A percentile compares a stretch with the other conserved stretches of the same genome.
These are phyloP conservation scores for Lipomyces lipofer DNA, from an alignment of 805 yeast species.

Conservation along the genomic window DNA sequence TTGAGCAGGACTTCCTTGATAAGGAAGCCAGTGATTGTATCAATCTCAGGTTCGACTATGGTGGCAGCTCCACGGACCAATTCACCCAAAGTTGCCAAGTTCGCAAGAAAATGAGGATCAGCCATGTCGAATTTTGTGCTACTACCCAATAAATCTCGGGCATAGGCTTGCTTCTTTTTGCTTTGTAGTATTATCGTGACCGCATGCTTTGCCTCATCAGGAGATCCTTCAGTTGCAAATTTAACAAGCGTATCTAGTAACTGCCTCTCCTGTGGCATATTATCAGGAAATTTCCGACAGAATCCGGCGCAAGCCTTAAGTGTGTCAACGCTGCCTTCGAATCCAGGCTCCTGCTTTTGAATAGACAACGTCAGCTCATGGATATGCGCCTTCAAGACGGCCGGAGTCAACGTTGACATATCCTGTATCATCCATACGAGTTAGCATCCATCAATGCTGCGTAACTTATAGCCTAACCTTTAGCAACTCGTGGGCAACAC, in stretches of 20 bases:
- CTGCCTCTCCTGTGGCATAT: conserved; percentile 47
- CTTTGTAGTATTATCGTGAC: conserved; percentile 57
- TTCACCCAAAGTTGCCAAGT: conserved; percentile 61
- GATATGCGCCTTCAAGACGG: conserved; percentile 61
- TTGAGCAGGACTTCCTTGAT: conserved; percentile 62
- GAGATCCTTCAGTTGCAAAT: conserved; percentile 54
- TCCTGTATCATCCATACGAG: no score
- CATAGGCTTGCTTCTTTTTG: conserved; percentile 45
- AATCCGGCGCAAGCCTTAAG: conserved; percentile 64
- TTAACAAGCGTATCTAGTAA: conserved; percentile 50
- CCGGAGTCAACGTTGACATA: conserved; percentile 46
- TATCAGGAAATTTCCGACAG: conserved; percentile 51
- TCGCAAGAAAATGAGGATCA: conserved; percentile 50
- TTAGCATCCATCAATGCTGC: no score
- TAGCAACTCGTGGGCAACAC: conserved; percentile 54
- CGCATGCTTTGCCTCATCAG: conserved; percentile 65
- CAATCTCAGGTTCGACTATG: conserved; percentile 53
- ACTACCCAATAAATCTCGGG: conserved; percentile 45
- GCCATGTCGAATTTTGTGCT: conserved; percentile 52
- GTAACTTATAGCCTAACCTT: conserved; percentile 62
- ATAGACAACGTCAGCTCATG: conserved; percentile 49
- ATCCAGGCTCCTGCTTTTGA: conserved; percentile 36
- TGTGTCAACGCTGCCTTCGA: conserved; percentile 42
- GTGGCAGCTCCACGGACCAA: conserved; percentile 52
- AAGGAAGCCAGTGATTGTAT: conserved; percentile 58